Percentiles rank a stretch among this genome's conserved stretches.
Conservation (phyloP, 2,329 filamentous ascomycete species). For the Chalara sp. region DNA sequence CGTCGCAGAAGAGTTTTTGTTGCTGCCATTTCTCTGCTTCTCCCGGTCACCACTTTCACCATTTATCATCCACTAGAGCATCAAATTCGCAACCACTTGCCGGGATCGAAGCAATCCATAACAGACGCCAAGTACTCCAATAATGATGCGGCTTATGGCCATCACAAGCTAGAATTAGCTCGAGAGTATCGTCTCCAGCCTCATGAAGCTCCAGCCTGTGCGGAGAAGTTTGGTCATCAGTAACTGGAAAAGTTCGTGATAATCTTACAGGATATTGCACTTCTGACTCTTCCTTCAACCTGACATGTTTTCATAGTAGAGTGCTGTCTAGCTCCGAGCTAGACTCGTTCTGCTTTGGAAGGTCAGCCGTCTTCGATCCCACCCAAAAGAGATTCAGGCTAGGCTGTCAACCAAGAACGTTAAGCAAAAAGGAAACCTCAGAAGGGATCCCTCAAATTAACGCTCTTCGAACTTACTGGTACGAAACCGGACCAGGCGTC, state of each 20-base stretch:
- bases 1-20: neutral
- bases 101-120: neutral
- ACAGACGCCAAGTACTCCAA: neutral
- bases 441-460: neutral
- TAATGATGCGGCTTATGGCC: neutral
- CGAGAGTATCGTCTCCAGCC: neutral
- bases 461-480: neutral
- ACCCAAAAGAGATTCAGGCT: neutral
- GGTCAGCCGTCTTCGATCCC: neutral
- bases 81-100: neutral
- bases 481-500: neutral
- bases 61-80: neutral
- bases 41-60: neutral
- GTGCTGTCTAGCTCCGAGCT: neutral
- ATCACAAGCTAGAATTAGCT: neutral
- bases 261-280: neutral
- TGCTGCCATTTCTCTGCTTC: neutral
- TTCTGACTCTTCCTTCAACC: neutral
- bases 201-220: neutral
- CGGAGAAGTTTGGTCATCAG: neutral
- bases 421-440: neutral
- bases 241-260: constrained; percentile 1
- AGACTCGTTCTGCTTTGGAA: neutral
- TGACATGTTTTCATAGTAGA: neutral
- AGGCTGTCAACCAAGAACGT: neutral